phyloP scores from a whole-genome alignment of 2,329 filamentous ascomycete genomes.

The Fusarium annulatum region DNA sequence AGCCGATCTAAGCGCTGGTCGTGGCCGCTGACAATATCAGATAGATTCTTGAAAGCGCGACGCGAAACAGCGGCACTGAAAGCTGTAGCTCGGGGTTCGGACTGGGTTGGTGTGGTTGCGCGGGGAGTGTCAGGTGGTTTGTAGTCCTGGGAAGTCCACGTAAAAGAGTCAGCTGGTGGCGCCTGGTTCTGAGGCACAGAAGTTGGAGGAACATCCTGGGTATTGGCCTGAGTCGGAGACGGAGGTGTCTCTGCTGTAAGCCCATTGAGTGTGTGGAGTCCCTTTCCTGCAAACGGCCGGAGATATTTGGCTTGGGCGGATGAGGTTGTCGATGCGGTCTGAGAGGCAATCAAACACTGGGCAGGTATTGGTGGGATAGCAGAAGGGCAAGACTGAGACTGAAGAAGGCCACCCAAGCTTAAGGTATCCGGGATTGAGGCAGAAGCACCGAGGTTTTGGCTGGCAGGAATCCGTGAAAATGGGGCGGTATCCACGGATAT shows the following conservation, averaged over 20 bases:
- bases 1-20: constrained; percentile 74
- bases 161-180: constrained; percentile 42
- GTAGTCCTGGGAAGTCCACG: constrained; percentile 37
- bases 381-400: constrained; percentile 52
- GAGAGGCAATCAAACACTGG: constrained; percentile 63
- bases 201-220: constrained; percentile 28
- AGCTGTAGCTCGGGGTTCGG: constrained; percentile 41
- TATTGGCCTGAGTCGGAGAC: constrained; percentile 48
- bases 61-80: constrained; percentile 45
- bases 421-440: constrained; percentile 65
- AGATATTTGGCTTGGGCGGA: constrained; percentile 63
- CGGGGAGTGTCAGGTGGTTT: constrained; percentile 31
- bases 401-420: constrained; percentile 59
- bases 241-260: constrained; percentile 42
- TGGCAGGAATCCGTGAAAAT: constrained; percentile 27
- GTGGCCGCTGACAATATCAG: constrained; percentile 68
- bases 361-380: constrained; percentile 60
- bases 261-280: constrained; percentile 63
- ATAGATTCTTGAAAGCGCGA: constrained; percentile 58
- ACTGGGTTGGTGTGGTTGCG: constrained; percentile 42
- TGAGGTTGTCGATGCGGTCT: constrained; percentile 63
- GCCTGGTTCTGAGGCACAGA: constrained; percentile 27
- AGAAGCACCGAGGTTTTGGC: constrained; percentile 40
- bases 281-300: constrained; percentile 66
- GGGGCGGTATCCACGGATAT: constrained; percentile 39